A percentile compares a stretch with the other conserved stretches of the same genome.
phyloP scores from a whole-genome alignment of 352 stramenopile genomes.

The Phytophthora foliorum region DNA sequence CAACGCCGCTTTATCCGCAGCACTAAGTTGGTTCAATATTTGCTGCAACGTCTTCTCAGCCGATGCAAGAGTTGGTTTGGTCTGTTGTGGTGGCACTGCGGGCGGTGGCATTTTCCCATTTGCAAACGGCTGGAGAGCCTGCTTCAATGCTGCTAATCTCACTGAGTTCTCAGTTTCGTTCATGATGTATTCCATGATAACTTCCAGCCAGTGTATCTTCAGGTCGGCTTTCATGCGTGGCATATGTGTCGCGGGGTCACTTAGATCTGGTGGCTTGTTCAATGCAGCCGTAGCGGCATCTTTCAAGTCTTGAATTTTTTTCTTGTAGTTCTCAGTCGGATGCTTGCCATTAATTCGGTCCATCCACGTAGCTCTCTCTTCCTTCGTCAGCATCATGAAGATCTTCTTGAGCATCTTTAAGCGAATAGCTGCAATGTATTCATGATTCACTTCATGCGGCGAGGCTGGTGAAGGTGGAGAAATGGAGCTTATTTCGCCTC shows the following conservation, averaged over 20 bases:
- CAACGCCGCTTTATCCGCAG: constrained; percentile 38
- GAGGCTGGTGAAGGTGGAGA: background rate
- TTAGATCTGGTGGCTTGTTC: constrained; percentile 30
- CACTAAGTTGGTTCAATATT: constrained; percentile 37
- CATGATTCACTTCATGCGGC: constrained; percentile 22
- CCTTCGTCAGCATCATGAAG: constrained; percentile 60
- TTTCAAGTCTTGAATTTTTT: constrained; percentile 38
- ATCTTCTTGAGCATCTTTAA: constrained; percentile 65
- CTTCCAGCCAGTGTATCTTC: constrained; percentile 75
- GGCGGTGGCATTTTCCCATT: constrained; percentile 42
- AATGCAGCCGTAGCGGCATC: constrained; percentile 8
- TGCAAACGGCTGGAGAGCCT: constrained; percentile 60
- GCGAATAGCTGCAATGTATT: constrained; percentile 43
- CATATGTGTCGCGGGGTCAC: constrained; percentile 45
- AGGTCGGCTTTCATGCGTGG: constrained; percentile 54
- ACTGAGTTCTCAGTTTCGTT: constrained; percentile 56
- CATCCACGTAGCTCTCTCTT: constrained; percentile 62
- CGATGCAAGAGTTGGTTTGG: constrained; percentile 24
- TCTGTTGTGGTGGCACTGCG: background rate
- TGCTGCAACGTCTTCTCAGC: constrained; percentile 41
- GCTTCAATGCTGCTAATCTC: constrained; percentile 56
- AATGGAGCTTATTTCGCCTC: constrained; percentile 12
- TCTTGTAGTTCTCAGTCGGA: constrained; percentile 48
- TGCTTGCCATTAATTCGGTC: constrained; percentile 63
- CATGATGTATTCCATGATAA: constrained; percentile 48